Conservation (phyloP, 495 filamentous ascomycete species). For the Penicillium fimorum region DNA sequence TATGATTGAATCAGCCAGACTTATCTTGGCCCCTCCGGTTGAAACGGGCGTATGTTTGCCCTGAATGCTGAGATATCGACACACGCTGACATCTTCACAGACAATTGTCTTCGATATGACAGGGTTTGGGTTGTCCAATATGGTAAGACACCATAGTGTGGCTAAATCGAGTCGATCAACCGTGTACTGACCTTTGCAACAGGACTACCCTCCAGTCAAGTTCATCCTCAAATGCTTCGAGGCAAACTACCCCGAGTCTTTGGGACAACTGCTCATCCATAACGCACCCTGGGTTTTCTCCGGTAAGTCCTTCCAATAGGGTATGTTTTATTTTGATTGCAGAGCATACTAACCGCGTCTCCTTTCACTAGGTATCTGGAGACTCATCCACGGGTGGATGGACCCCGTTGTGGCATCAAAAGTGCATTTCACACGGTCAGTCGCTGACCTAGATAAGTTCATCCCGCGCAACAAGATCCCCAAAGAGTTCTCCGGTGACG, state of each 20-base stretch:
- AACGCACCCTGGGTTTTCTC: constrained; percentile 92
- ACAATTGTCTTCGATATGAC: constrained; percentile 89
- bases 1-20: constrained; percentile 76
- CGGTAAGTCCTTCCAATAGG: constrained; percentile 40
- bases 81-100: constrained; percentile 30
- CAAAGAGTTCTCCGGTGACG: constrained; percentile 73
- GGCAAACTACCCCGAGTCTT: constrained; percentile 85
- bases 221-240: constrained; percentile 97
- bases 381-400: constrained; percentile 84
- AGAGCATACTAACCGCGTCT: constrained; percentile 6
- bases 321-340: neutral
- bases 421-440: constrained; percentile 80
- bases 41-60: constrained; percentile 73
- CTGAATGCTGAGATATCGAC: neutral
- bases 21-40: constrained; percentile 67
- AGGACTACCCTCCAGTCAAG: constrained; percentile 90
- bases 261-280: constrained; percentile 82
- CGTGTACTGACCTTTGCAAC: neutral
- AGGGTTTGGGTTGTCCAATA: constrained; percentile 70
- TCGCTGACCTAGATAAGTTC: constrained; percentile 70
- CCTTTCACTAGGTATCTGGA: constrained; percentile 59
- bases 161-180: no score
- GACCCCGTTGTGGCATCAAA: constrained; percentile 88
- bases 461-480: constrained; percentile 64
- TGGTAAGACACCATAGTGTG: constrained; percentile 53